Evolutionary conservation across 1,139 yeast species (phyloP).

Genomic region (Debaryomycetaceae sp.): DNA sequence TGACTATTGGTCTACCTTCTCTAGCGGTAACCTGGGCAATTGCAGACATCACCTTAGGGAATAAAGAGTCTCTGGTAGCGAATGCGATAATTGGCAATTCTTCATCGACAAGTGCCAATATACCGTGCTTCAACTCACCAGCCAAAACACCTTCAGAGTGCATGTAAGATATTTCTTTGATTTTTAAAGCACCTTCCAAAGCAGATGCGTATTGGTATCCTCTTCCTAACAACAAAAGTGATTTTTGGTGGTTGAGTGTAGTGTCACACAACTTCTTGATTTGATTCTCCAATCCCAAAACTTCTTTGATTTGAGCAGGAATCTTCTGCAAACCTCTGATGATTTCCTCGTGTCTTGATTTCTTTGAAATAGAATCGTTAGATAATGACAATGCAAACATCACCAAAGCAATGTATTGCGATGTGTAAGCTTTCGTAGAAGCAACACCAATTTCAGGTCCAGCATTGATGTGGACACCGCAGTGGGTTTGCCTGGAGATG

Average conservation of each 20-base stretch:
- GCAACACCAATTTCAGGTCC: slow-evolving; percentile 99
- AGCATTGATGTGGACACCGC: slow-evolving; percentile 99
- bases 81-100: slow-evolving; percentile 90
- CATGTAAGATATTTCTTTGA: slow-evolving; percentile 97
- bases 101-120: slow-evolving; percentile 93
- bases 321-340: slow-evolving; percentile 81
- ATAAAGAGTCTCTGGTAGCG: slow-evolving; percentile 96
- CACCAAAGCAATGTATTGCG: slow-evolving; percentile 95
- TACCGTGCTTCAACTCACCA: slow-evolving; percentile 98
- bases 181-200: slow-evolving; percentile 95
- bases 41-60: slow-evolving; percentile 95
- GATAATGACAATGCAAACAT: slow-evolving; percentile 95
- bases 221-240: slow-evolving; percentile 88
- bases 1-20: slow-evolving; percentile 93
- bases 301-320: slow-evolving; percentile 81
- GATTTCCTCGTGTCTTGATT: slow-evolving; percentile 76
- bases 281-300: slow-evolving; percentile 66
- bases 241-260: slow-evolving; percentile 74
- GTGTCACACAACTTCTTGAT: slow-evolving; percentile 75
- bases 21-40: slow-evolving; percentile 97
- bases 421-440: slow-evolving; percentile 98
- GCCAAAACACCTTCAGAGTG: slow-evolving; percentile 99
- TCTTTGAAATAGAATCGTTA: slow-evolving; percentile 80
- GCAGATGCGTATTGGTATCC: slow-evolving; percentile 98
- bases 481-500: slow-evolving; percentile 92